These are phyloP conservation scores for Crithidia acanthocephali DNA, from an alignment of 208 protist genomes.

Conservation along the genomic window DNA sequence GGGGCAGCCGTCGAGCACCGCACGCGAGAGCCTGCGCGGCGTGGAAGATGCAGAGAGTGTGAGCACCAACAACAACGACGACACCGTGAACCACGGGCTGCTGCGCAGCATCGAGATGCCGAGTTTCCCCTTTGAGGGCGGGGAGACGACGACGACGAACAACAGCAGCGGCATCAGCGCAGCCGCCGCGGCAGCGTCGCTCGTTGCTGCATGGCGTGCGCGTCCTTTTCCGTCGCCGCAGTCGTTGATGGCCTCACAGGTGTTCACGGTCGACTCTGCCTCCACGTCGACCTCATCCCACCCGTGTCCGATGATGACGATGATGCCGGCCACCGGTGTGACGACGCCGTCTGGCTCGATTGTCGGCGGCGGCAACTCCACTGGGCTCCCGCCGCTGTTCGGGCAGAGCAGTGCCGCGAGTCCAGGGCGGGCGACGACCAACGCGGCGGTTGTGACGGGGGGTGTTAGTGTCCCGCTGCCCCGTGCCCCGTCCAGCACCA, in stretches of 20 bases:
- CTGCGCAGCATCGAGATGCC: conserved; percentile 18
- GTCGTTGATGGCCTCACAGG: conserved; percentile 10
- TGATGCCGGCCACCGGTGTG: neutral
- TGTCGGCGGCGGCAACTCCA: neutral
- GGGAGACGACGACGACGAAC: neutral
- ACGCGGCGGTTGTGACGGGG: no score
- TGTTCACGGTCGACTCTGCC: conserved; percentile 11
- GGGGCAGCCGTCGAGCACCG: neutral
- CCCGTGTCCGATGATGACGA: neutral
- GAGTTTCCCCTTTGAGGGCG: conserved; percentile 3
- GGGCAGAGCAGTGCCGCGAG: neutral
- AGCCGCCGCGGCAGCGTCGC: neutral
- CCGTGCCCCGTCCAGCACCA: neutral
- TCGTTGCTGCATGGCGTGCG: conserved; percentile 5
- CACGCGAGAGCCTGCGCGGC: conserved; percentile 1
- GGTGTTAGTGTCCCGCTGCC: neutral
- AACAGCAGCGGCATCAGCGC: conserved; percentile 2
- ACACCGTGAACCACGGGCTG: neutral
- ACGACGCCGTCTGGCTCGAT: conserved; percentile 5
- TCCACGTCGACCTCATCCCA: conserved; percentile 14
- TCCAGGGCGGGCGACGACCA: neutral
- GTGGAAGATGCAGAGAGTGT: neutral
- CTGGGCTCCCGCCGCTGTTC: neutral
- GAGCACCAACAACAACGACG: neutral
- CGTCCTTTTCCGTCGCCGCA: conserved; percentile 3